phyloP scores from a whole-genome alignment of 805 yeast genomes.

The Candida sakaeoensis region DNA sequence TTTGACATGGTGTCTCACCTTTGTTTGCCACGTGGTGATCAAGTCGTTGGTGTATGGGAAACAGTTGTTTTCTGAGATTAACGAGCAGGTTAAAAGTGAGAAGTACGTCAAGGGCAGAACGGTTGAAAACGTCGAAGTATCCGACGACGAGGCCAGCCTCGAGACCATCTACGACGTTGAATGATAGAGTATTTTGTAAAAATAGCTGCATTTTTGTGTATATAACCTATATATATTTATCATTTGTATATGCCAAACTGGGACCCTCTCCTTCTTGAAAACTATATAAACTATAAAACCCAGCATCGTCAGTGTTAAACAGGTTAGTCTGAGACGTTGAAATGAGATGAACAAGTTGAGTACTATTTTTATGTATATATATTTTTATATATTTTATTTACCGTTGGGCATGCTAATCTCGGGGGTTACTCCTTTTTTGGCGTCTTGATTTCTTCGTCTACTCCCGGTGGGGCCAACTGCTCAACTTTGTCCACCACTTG shows the following conservation, averaged over 20 bases:
- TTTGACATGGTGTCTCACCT: slow-evolving; percentile 13
- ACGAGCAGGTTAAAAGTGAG: slow-evolving; percentile 53
- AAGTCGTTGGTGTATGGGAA: slow-evolving; percentile 12
- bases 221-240: no score
- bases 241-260: no score
- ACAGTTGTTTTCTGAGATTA: slow-evolving; percentile 18
- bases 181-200: no score
- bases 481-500: background rate
- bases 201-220: background rate
- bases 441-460: slow-evolving; percentile 8
- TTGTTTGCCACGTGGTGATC: slow-evolving; percentile 10
- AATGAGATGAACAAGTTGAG: no score
- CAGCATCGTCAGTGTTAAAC: no score
- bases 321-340: no score
- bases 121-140: slow-evolving; percentile 29
- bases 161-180: no score
- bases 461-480: slow-evolving; percentile 10
- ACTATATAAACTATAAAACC: no score
- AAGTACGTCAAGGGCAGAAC: slow-evolving; percentile 56
- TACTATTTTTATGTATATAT: no score
- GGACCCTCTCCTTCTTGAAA: no score
- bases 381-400: background rate
- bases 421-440: slow-evolving; percentile 7
- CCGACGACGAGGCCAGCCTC: no score
- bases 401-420: no score